These are phyloP conservation scores for Chlamydomonas schloesseri DNA, from an alignment of 139 green algal species.

Conservation along the genomic window DNA sequence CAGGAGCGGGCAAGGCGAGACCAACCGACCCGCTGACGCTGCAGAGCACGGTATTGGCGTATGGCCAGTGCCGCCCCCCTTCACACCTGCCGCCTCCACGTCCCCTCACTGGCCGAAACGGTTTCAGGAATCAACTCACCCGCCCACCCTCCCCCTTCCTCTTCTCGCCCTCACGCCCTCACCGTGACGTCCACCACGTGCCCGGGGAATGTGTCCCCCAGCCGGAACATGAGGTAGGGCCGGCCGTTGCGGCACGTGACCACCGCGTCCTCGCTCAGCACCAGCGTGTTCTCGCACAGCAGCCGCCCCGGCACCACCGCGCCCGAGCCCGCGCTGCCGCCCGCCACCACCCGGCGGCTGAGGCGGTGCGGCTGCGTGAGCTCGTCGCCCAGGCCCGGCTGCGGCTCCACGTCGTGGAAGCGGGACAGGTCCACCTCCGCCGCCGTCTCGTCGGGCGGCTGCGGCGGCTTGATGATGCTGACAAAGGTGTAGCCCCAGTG, in stretches of 20 bases:
- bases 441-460: slow-evolving; percentile 38
- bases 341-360: slow-evolving; percentile 64
- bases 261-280: slow-evolving; percentile 69
- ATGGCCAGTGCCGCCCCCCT: no score
- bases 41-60: no score
- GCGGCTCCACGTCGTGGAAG: slow-evolving; percentile 87
- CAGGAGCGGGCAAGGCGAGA: no score
- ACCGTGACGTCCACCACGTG: slow-evolving; percentile 80
- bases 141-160: background rate
- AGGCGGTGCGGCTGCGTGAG: slow-evolving; percentile 65
- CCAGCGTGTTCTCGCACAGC: slow-evolving; percentile 86
- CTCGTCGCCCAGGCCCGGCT: slow-evolving; percentile 61
- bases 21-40: no score
- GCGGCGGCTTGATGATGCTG: slow-evolving; percentile 68
- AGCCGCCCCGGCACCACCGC: slow-evolving; percentile 69
- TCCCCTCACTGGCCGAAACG: no score
- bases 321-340: slow-evolving; percentile 51
- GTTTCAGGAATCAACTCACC: no score
- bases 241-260: slow-evolving; percentile 44
- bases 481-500: slow-evolving; percentile 83
- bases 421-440: slow-evolving; percentile 75
- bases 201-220: slow-evolving; percentile 82
- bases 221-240: slow-evolving; percentile 56
- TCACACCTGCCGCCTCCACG: no score
- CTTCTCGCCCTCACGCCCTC: slow-evolving; percentile 25